Evolutionary conservation across 352 stramenopile species (phyloP).

Genomic region (Globisporangium cylindrosporum): DNA sequence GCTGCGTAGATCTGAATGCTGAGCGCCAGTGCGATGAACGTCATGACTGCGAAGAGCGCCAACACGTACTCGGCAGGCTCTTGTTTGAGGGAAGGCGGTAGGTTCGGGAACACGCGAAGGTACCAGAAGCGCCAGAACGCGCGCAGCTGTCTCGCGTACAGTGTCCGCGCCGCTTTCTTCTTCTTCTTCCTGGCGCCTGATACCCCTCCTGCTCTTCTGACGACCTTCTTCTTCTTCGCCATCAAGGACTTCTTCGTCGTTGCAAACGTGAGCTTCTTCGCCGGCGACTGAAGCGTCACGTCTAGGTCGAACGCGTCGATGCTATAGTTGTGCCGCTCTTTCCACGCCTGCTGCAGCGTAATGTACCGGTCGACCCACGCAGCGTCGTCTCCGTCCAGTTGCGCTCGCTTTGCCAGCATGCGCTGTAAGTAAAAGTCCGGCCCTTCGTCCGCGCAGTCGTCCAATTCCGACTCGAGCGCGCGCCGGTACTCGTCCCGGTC

Average conservation of each 20-base stretch:
- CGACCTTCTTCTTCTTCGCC: neutral
- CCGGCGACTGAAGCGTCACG: neutral
- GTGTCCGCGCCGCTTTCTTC: neutral
- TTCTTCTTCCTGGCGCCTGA: neutral
- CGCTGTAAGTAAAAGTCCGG: slow-evolving; percentile 14
- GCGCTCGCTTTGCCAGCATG: slow-evolving; percentile 11
- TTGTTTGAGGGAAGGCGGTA: slow-evolving; percentile 12
- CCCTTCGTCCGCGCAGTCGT: slow-evolving; percentile 23
- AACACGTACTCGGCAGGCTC: slow-evolving; percentile 15
- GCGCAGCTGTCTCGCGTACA: neutral
- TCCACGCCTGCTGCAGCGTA: slow-evolving; percentile 11
- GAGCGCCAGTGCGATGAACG: slow-evolving; percentile 13
- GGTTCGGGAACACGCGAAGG: slow-evolving; percentile 4
- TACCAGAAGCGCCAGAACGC: slow-evolving; percentile 15
- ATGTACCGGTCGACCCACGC: slow-evolving; percentile 17
- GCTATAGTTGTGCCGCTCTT: slow-evolving; percentile 9
- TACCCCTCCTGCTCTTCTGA: neutral
- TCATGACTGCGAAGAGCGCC: slow-evolving; percentile 2
- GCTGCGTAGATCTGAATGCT: slow-evolving; percentile 11
- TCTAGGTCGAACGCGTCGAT: slow-evolving; percentile 16
- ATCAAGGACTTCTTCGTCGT: neutral
- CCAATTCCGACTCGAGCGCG: slow-evolving; percentile 23
- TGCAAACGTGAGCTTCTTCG: neutral
- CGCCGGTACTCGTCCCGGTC: slow-evolving; percentile 17
- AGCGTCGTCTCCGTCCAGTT: slow-evolving; percentile 10